Base-by-base conservation (phyloP, 2,329 filamentous ascomycete species). In the Botrytis paeoniae region DNA sequence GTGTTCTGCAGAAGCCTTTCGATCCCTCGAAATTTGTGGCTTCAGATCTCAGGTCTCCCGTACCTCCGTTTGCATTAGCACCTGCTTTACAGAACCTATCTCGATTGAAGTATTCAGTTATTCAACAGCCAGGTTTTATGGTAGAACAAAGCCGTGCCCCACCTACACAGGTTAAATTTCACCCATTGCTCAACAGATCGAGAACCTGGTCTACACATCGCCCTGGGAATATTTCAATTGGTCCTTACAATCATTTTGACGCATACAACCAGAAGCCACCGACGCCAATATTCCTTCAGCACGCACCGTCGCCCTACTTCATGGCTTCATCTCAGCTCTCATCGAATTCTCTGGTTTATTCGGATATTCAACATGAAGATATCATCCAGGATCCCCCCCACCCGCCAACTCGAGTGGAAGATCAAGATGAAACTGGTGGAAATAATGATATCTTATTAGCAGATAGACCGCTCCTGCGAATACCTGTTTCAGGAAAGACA, bases 121-220 rank as follows among this genome's bases (percentile, higher is more conserved):
- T 69, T 32, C 64, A 68, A 20, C 48, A 59, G 4, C 48, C 48
- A 43, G 65, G 65, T 25, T 69, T 69, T 8, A 57, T 43, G 48
- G 65, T 69, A 57, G 48, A 69, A 41, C 65, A 69, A 25, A 22
- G 48, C 22, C 65, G 65, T 20, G 29, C n/a, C 22, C n/a, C n/a
- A 4, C 12, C n/a, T 16, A 7, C n/a, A 41, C 48, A 22, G 16
- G n/a, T 9, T 6, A 69, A 69, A n/a, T 69, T 57, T 41, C 37
- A 57, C 22, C 65, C 48, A 32, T 1, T 69, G 4, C 48, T 57
- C 3, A 69, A 69, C 7, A 57, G 65, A 69, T 69, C 65, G 5
- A 69, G 65, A 43, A 57, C 65, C 9, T 69, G 48, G 65, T 57
- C 48, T 32, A 20, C 18, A 1, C n/a, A 57, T 16, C 18, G n/a